Conservation (phyloP, 768 basidiomycete species). For the Leccinum incarnatum region DNA sequence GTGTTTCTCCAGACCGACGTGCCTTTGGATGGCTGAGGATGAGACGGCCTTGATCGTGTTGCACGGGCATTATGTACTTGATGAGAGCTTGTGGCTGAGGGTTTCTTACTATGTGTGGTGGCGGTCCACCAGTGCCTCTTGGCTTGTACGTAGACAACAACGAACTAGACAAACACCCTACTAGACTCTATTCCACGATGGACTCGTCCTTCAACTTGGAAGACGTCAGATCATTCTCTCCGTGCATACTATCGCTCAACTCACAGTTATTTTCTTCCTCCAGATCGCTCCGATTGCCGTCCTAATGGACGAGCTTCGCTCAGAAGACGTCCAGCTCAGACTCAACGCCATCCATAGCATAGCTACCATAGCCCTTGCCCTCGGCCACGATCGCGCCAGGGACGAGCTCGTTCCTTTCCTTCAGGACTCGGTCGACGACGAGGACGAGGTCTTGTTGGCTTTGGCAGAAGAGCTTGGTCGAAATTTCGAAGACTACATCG, state of each 20-base stretch:
- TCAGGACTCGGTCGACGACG: conserved; percentile 98
- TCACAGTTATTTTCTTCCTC: conserved; percentile 12
- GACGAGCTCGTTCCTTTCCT: conserved; percentile 96
- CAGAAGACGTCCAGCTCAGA: conserved; percentile 95
- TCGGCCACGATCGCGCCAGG: conserved; percentile 92
- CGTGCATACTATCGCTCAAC: conserved; percentile 8
- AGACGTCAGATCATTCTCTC: conserved; percentile 50
- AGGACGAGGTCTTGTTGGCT: conserved; percentile 96
- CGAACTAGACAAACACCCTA: background rate
- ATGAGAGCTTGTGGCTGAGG: conserved; percentile 6
- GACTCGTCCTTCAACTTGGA: conserved; percentile 63
- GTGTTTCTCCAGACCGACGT: background rate
- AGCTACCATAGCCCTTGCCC: conserved; percentile 95
- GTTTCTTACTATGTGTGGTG: conserved; percentile 12
- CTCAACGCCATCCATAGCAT: conserved; percentile 96
- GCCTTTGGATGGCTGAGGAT: conserved; percentile 66
- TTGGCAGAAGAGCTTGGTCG: conserved; percentile 93
- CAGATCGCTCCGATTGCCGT: conserved; percentile 94
- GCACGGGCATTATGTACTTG: conserved; percentile 51
- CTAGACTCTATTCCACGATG: conserved; percentile 40
- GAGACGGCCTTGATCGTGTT: conserved; percentile 41
- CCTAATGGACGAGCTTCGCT: conserved; percentile 96
- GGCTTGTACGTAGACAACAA: background rate
- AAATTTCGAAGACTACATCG: conserved; percentile 92
- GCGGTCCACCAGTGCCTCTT: conserved; percentile 5